Evolutionary conservation across 2,329 filamentous ascomycete genomes (phyloP).

Genomic region (Fusarium caatingaense): DNA sequence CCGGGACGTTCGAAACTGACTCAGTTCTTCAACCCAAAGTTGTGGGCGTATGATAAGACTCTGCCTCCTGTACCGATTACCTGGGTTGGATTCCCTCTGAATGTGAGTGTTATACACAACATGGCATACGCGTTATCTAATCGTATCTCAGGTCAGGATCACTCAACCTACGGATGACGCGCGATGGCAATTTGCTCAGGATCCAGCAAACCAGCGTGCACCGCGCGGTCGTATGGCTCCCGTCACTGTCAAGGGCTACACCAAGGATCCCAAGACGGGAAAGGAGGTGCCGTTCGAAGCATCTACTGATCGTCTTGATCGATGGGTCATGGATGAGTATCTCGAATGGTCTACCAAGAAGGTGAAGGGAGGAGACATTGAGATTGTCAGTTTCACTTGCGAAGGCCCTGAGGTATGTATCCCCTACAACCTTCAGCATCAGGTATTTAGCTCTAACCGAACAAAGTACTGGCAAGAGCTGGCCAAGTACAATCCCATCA

Average conservation of each 20-base stretch:
- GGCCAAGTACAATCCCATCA: not conserved
- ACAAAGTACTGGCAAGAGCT: not conserved
- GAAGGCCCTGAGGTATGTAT: not conserved
- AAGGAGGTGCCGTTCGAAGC: not conserved
- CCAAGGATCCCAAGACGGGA: not conserved
- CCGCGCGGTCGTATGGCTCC: not conserved
- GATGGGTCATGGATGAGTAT: constrained; percentile 6
- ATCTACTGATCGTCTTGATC: not conserved
- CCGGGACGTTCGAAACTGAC: not conserved
- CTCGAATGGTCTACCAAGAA: constrained; percentile 5
- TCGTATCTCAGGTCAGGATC: not conserved
- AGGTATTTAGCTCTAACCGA: too few relatives aligned
- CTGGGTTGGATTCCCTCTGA: not conserved
- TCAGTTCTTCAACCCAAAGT: not conserved
- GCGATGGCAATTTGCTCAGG: not conserved
- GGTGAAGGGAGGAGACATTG: not conserved
- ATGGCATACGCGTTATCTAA: too few relatives aligned
- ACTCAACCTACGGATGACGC: not conserved
- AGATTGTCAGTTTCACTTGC: not conserved
- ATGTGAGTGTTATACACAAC: not conserved
- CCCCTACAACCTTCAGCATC: too few relatives aligned
- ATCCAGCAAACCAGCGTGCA: not conserved
- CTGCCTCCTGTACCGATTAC: not conserved
- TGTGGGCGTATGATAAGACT: not conserved
- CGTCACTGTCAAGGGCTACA: not conserved